Evolutionary conservation across 805 yeast genomes (phyloP).

Genomic region (Starmerella apis): DNA sequence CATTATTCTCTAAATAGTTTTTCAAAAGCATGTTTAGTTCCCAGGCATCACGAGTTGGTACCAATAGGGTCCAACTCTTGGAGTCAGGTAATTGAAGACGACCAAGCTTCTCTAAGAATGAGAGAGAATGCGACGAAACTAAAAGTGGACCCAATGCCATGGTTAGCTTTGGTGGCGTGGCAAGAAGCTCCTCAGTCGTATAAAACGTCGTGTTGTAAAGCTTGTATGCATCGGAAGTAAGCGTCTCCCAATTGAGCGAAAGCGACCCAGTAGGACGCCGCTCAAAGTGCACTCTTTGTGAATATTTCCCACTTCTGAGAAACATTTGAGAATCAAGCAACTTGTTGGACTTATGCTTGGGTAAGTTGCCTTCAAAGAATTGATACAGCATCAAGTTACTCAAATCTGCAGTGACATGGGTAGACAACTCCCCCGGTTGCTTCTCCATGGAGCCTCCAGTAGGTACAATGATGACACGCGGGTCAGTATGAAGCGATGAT

Average conservation of each 20-base stretch:
- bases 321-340: constrained; percentile 31
- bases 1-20: constrained; percentile 47
- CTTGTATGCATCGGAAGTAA: constrained; percentile 35
- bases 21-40: constrained; percentile 47
- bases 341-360: not conserved
- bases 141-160: constrained; percentile 53
- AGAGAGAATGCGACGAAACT: constrained; percentile 55
- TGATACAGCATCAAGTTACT: constrained; percentile 42
- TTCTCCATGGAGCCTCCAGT: constrained; percentile 4
- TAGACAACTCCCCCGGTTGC: not conserved
- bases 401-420: not conserved
- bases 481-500: constrained; percentile 26
- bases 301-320: constrained; percentile 48
- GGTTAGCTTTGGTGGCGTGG: constrained; percentile 54
- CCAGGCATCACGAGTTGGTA: constrained; percentile 77
- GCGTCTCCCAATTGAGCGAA: constrained; percentile 48
- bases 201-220: constrained; percentile 63
- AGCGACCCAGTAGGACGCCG: constrained; percentile 29
- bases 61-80: constrained; percentile 60
- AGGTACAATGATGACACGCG: constrained; percentile 56
- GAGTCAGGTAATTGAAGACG: constrained; percentile 44
- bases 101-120: constrained; percentile 43
- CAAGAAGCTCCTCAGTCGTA: constrained; percentile 48
- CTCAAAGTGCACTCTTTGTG: constrained; percentile 48
- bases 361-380: constrained; percentile 42